A percentile compares a stretch with the other conserved stretches of the same genome.
Evolutionary conservation across 1,284 basidiomycete genomes (phyloP).

Genomic region (Malassezia slooffiae): DNA sequence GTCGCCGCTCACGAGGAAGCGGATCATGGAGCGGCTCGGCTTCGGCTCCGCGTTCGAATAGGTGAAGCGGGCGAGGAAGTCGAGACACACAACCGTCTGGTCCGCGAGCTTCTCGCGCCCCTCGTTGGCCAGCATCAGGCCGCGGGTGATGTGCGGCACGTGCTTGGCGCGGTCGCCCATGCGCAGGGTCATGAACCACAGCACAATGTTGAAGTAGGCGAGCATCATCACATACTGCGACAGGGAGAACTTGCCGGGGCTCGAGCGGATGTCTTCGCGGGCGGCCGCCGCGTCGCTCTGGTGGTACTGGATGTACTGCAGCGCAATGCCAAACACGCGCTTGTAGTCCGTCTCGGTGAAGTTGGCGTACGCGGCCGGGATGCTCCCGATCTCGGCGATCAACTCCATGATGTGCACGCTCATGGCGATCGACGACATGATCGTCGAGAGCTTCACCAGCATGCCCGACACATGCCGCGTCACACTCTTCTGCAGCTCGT

Average conservation of each 20-base stretch:
- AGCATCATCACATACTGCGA: slow-evolving; percentile 90
- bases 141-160: slow-evolving; percentile 74
- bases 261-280: slow-evolving; percentile 36
- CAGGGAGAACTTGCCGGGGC: slow-evolving; percentile 60
- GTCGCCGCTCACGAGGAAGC: slow-evolving; percentile 52
- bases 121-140: slow-evolving; percentile 78
- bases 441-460: slow-evolving; percentile 76
- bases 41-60: slow-evolving; percentile 88
- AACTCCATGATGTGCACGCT: slow-evolving; percentile 93
- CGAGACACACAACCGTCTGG: slow-evolving; percentile 89
- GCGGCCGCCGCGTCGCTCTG: slow-evolving; percentile 33
- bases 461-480: slow-evolving; percentile 66
- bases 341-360: slow-evolving; percentile 87
- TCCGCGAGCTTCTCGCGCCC: slow-evolving; percentile 67
- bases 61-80: slow-evolving; percentile 90
- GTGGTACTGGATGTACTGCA: slow-evolving; percentile 78
- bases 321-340: slow-evolving; percentile 84
- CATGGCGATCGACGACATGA: slow-evolving; percentile 87
- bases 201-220: slow-evolving; percentile 83
- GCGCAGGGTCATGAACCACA: slow-evolving; percentile 86
- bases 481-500: slow-evolving; percentile 75
- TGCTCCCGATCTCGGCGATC: slow-evolving; percentile 73
- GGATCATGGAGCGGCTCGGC: slow-evolving; percentile 68
- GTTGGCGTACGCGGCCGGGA: slow-evolving; percentile 70
- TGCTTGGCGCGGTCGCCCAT: slow-evolving; percentile 73